phyloP scores from a whole-genome alignment of 2,329 filamentous ascomycete species.

The Sporothrix sp. region DNA sequence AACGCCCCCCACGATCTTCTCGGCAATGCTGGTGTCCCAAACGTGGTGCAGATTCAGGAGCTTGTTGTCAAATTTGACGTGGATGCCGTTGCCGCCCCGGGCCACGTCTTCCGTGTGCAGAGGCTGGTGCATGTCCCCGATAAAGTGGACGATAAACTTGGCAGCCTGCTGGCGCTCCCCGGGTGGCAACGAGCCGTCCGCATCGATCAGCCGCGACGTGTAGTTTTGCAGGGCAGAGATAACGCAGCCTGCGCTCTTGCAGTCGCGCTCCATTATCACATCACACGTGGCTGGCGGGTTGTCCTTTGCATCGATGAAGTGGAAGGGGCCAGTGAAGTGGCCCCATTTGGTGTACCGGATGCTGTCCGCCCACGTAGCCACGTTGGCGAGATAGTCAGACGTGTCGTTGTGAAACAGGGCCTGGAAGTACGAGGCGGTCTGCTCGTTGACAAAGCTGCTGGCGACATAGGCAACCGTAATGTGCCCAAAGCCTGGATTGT shows the following conservation, averaged over 20 bases:
- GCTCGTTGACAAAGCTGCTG: constrained; percentile 46
- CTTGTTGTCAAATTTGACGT: constrained; percentile 49
- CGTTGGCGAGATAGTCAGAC: constrained; percentile 49
- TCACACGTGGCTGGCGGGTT: constrained; percentile 47
- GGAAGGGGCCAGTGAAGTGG: constrained; percentile 51
- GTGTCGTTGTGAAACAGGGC: constrained; percentile 44
- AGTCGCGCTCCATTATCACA: constrained; percentile 51
- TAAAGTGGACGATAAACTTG: constrained; percentile 59
- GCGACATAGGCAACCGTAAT: constrained; percentile 57
- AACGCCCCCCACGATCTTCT: constrained; percentile 51
- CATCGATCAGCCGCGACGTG: constrained; percentile 44
- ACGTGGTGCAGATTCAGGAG: constrained; percentile 59
- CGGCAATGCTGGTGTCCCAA: constrained; percentile 63
- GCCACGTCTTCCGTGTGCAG: constrained; percentile 55
- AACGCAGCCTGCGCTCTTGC: constrained; percentile 51
- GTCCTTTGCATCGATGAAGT: constrained; percentile 62
- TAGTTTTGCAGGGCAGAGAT: constrained; percentile 52
- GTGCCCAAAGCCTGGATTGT: constrained; percentile 49
- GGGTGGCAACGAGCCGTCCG: constrained; percentile 26
- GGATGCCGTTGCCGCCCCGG: constrained; percentile 58
- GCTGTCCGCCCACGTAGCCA: constrained; percentile 59
- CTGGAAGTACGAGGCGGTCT: constrained; percentile 49
- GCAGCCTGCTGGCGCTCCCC: constrained; percentile 47
- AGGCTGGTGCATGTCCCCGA: constrained; percentile 62
- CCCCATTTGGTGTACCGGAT: constrained; percentile 56